Percentiles rank a stretch among this genome's conserved stretches.
phyloP scores from a whole-genome alignment of 1,139 yeast genomes.

The Zygoascus sp. region DNA sequence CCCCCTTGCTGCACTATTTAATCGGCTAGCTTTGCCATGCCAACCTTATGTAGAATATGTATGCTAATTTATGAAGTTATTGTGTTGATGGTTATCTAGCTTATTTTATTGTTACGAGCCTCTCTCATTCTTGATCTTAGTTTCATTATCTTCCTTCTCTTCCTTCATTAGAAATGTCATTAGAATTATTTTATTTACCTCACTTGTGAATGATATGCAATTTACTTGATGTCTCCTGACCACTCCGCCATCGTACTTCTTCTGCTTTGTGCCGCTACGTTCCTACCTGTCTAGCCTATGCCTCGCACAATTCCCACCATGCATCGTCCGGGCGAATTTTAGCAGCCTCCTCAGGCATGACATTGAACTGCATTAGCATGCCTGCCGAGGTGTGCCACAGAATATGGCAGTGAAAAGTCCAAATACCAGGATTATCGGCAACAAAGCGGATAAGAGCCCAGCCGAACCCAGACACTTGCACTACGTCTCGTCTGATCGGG shows the following conservation, averaged over 20 bases:
- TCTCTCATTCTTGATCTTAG: no score
- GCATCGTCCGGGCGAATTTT: constrained; percentile 22
- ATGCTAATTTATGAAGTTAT: neutral
- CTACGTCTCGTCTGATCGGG: constrained; percentile 65
- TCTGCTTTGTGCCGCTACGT: neutral
- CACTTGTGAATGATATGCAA: no score
- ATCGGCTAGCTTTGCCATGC: neutral
- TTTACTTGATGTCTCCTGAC: no score
- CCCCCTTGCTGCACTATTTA: neutral
- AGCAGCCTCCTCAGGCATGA: constrained; percentile 21
- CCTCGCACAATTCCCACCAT: constrained; percentile 27
- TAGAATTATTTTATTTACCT: no score
- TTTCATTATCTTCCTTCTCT: no score
- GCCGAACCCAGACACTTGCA: constrained; percentile 55
- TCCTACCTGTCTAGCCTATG: neutral
- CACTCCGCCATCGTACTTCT: no score
- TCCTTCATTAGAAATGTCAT: neutral
- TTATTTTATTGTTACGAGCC: no score
- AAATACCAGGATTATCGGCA: constrained; percentile 70
- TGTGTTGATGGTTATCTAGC: neutral
- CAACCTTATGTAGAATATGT: neutral
- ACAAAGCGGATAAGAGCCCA: constrained; percentile 55
- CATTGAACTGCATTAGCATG: constrained; percentile 28
- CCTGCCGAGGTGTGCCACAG: constrained; percentile 67
- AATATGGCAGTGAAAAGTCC: constrained; percentile 80